A percentile compares a stretch with the other conserved stretches of the same genome.
Evolutionary conservation across 1,284 basidiomycete genomes (phyloP).

Genomic region (Cutaneotrichosporon cavernicola): DNA sequence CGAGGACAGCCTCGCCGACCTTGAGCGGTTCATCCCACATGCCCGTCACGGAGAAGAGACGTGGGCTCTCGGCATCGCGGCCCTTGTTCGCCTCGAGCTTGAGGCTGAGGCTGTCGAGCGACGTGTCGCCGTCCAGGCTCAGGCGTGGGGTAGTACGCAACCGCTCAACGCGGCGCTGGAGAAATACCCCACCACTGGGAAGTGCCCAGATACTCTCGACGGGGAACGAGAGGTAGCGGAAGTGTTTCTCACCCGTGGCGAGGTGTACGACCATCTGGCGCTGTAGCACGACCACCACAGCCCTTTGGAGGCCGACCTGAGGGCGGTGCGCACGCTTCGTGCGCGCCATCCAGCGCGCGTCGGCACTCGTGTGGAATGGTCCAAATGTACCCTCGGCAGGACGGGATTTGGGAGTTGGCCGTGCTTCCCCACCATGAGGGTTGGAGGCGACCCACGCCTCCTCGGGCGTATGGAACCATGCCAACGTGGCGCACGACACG

Average conservation of each 20-base stretch:
- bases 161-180: slow-evolving; percentile 63
- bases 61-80: slow-evolving; percentile 66
- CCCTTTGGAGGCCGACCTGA: slow-evolving; percentile 51
- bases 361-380: slow-evolving; percentile 46
- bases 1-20: slow-evolving; percentile 52
- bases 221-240: slow-evolving; percentile 76
- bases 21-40: slow-evolving; percentile 72
- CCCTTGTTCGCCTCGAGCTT: slow-evolving; percentile 57
- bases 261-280: slow-evolving; percentile 72
- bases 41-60: slow-evolving; percentile 72
- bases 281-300: slow-evolving; percentile 74
- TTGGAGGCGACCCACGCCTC: slow-evolving; percentile 4
- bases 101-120: slow-evolving; percentile 6
- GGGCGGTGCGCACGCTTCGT: not conserved
- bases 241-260: slow-evolving; percentile 70
- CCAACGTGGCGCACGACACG: slow-evolving; percentile 73
- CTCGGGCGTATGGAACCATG: slow-evolving; percentile 34
- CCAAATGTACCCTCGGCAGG: slow-evolving; percentile 40
- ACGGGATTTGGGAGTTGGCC: not conserved
- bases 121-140: slow-evolving; percentile 3
- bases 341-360: slow-evolving; percentile 13
- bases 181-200: slow-evolving; percentile 41
- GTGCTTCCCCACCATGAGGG: not conserved
- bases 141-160: slow-evolving; percentile 5
- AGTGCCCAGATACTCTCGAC: slow-evolving; percentile 76